phyloP scores from a whole-genome alignment of 176 grass and related monocot genomes.

The Bonia amplexicaulis region DNA sequence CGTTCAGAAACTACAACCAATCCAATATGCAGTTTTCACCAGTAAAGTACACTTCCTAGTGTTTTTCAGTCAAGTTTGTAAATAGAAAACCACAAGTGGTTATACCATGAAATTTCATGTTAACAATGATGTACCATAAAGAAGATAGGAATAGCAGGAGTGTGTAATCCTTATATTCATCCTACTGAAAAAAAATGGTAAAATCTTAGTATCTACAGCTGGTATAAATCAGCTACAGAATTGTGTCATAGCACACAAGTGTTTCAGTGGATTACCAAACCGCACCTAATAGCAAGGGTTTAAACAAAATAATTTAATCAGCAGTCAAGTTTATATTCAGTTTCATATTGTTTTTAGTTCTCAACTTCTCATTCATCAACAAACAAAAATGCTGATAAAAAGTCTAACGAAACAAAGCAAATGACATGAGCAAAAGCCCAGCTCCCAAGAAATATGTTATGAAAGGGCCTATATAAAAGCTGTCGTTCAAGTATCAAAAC shows the following conservation, averaged over 20 bases:
- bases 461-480: background rate
- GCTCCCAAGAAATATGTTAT: background rate
- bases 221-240: background rate
- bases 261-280: background rate
- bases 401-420: background rate
- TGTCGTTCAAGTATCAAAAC: background rate
- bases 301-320: background rate
- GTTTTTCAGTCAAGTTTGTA: background rate
- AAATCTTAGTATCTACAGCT: background rate
- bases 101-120: background rate
- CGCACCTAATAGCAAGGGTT: background rate
- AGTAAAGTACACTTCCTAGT: background rate
- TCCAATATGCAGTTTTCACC: background rate
- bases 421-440: background rate
- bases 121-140: background rate
- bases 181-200: background rate
- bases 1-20: background rate
- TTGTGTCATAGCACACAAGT: background rate
- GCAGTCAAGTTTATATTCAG: background rate
- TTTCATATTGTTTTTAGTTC: background rate
- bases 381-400: background rate
- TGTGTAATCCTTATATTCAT: background rate
- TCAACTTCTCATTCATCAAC: background rate
- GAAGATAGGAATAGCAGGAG: background rate
- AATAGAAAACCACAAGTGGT: background rate